Conservation (phyloP, 2,329 filamentous ascomycete species). For the Fusarium longipes region DNA sequence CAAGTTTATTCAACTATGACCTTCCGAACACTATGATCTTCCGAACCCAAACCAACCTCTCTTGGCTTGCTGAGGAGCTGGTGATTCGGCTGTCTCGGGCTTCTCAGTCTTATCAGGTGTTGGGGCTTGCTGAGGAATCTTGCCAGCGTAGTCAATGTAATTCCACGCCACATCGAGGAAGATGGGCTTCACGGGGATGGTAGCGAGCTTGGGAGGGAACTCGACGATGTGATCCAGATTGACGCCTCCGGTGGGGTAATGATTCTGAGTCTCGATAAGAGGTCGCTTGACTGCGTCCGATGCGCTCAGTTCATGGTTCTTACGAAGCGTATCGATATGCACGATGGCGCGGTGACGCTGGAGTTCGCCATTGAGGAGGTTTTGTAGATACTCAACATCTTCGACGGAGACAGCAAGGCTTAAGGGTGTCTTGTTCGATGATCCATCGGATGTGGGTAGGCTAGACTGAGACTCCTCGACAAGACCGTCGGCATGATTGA, state of each 20-base stretch:
- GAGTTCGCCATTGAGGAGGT: slow-evolving; percentile 75
- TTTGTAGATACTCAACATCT: slow-evolving; percentile 68
- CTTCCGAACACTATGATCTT: slow-evolving; percentile 67
- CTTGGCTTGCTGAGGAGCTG: slow-evolving; percentile 60
- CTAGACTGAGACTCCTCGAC: slow-evolving; percentile 64
- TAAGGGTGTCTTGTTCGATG: slow-evolving; percentile 59
- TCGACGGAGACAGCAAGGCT: slow-evolving; percentile 74
- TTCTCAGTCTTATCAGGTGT: slow-evolving; percentile 45
- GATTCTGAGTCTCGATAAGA: slow-evolving; percentile 78
- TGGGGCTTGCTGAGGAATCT: slow-evolving; percentile 50
- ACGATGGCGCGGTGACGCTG: slow-evolving; percentile 87
- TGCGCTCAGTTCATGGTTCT: slow-evolving; percentile 59
- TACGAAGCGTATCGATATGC: slow-evolving; percentile 76
- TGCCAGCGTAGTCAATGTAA: slow-evolving; percentile 90
- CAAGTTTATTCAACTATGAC: slow-evolving; percentile 48
- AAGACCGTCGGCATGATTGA: slow-evolving; percentile 76
- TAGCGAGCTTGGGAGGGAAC: slow-evolving; percentile 85
- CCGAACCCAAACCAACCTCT: slow-evolving; percentile 84
- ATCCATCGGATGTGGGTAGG: slow-evolving; percentile 53
- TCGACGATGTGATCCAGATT: slow-evolving; percentile 84
- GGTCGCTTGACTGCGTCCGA: slow-evolving; percentile 56
- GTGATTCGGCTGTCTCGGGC: slow-evolving; percentile 43
- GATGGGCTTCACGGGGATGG: slow-evolving; percentile 91
- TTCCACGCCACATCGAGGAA: slow-evolving; percentile 99
- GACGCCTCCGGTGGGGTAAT: slow-evolving; percentile 77